Evolutionary conservation across 139 green algal species (phyloP).

Genomic region (Volvox reticuliferus): DNA sequence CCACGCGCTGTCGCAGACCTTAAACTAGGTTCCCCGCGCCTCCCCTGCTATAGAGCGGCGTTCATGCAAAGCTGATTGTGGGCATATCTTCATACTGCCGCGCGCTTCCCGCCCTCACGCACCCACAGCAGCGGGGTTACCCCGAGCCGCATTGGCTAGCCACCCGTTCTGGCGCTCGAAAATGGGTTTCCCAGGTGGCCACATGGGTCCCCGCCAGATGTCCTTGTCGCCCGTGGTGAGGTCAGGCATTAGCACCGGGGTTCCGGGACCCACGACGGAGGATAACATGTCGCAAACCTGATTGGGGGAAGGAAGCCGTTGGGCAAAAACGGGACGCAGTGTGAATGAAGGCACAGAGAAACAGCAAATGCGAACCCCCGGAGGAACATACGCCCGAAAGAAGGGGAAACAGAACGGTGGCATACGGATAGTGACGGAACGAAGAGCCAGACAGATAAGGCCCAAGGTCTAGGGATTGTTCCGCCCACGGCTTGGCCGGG

Average conservation of each 20-base stretch:
- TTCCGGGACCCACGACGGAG: neutral
- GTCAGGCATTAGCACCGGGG: slow-evolving; percentile 25
- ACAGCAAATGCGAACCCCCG: neutral
- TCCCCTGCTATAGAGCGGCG: too few species aligned
- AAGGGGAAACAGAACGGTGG: neutral
- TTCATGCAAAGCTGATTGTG: too few species aligned
- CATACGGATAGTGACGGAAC: neutral
- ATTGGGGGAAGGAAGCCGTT: neutral
- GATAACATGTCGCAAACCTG: slow-evolving; percentile 14
- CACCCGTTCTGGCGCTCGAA: slow-evolving; percentile 7
- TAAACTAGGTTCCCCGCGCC: too few species aligned
- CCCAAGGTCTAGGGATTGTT: too few species aligned
- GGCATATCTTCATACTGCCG: too few species aligned
- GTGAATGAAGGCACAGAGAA: neutral
- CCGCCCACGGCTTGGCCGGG: too few species aligned
- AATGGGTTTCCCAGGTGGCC: neutral
- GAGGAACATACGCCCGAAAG: neutral
- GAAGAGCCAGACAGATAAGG: too few species aligned
- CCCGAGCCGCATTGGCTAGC: neutral
- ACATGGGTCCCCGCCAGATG: neutral
- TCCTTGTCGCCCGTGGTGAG: neutral
- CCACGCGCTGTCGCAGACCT: too few species aligned
- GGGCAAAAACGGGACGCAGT: neutral
- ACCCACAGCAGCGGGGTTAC: neutral
- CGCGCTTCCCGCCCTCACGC: neutral